Evolutionary conservation across 139 green algal genomes (phyloP).

Genomic region (Tetradesmus obliquus): DNA sequence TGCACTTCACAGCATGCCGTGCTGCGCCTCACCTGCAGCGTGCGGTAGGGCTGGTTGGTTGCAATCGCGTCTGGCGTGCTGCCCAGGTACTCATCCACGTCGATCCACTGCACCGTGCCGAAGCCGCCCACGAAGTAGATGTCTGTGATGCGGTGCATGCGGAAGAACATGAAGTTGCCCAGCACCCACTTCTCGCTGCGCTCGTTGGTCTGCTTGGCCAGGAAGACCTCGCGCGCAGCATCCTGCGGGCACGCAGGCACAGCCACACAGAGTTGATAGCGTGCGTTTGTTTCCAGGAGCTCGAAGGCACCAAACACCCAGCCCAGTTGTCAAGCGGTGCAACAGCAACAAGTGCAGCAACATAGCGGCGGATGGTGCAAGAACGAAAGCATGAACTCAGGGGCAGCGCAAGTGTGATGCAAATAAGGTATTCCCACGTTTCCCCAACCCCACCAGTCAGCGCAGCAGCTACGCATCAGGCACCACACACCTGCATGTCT

Average conservation of each 20-base stretch:
- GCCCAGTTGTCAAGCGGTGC: too few relatives aligned
- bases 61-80: constrained; percentile 82
- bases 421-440: too few relatives aligned
- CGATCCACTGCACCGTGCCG: constrained; percentile 93
- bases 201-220: constrained; percentile 80
- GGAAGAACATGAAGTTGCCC: constrained; percentile 89
- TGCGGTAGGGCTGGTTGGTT: constrained; percentile 63
- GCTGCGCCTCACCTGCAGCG: constrained; percentile 67
- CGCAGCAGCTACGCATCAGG: too few relatives aligned
- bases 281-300: too few relatives aligned
- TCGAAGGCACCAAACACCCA: too few relatives aligned
- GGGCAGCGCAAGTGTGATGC: background rate
- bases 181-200: constrained; percentile 77
- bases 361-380: background rate
- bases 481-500: constrained; percentile 78
- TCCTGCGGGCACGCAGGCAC: constrained; percentile 43
- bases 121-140: constrained; percentile 99
- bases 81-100: constrained; percentile 86
- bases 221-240: constrained; percentile 79
- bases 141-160: constrained; percentile 96
- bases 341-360: background rate
- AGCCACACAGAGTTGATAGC: background rate
- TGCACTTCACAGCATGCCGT: too few relatives aligned
- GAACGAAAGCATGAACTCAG: background rate
- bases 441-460: background rate